Percentiles rank a stretch among this genome's conserved stretches.
Evolutionary conservation across 169 alveolate genomes (phyloP).

Genomic region (Eimeria zaria): DNA sequence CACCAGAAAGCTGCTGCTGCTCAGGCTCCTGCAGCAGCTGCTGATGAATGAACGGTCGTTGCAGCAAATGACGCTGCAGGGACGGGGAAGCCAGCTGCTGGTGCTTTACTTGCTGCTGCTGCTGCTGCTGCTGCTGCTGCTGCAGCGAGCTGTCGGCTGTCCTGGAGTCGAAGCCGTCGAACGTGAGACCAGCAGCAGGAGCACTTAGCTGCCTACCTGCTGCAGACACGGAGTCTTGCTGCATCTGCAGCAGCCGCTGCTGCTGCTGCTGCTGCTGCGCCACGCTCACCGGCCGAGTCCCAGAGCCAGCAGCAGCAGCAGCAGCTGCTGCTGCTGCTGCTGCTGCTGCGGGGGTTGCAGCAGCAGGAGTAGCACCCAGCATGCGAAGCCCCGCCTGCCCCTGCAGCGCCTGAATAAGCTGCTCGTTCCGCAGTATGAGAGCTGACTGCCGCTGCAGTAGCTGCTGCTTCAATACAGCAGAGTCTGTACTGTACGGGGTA

Average conservation of each 20-base stretch:
- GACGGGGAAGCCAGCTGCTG: slow-evolving; percentile 20
- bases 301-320: slow-evolving; percentile 22
- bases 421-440: neutral
- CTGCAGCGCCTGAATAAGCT: slow-evolving; percentile 65
- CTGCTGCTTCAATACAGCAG: slow-evolving; percentile 64
- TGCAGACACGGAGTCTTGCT: slow-evolving; percentile 42
- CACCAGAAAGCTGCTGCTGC: neutral
- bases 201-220: neutral
- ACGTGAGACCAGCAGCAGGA: neutral
- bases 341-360: slow-evolving; percentile 30
- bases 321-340: no score
- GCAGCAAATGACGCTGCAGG: slow-evolving; percentile 23
- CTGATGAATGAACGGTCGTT: slow-evolving; percentile 58
- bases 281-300: neutral
- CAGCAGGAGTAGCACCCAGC: slow-evolving; percentile 29
- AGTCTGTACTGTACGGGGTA: neutral
- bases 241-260: slow-evolving; percentile 52
- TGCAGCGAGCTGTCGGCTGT: neutral
- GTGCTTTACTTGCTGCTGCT: slow-evolving; percentile 42
- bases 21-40: slow-evolving; percentile 56
- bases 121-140: slow-evolving; percentile 47
- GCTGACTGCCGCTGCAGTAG: slow-evolving; percentile 58
- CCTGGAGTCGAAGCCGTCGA: neutral
- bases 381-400: slow-evolving; percentile 42
- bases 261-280: slow-evolving; percentile 43